phyloP scores from a whole-genome alignment of 1,284 basidiomycete species.

The Boletellus deceptivus region DNA sequence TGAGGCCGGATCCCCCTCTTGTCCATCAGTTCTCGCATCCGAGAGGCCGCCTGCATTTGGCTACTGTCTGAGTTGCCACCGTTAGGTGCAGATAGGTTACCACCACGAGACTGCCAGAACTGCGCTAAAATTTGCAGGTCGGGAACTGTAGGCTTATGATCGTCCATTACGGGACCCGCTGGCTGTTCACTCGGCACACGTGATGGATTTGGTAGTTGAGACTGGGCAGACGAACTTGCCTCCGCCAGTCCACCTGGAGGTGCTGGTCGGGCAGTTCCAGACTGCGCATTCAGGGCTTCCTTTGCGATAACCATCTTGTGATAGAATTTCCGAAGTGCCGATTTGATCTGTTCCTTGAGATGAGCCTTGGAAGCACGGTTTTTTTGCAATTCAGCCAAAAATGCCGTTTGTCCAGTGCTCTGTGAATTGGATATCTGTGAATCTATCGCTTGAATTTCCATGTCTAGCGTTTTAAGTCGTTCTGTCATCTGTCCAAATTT shows the following conservation, averaged over 20 bases:
- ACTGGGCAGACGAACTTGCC: slow-evolving; percentile 13
- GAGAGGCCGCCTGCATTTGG: slow-evolving; percentile 34
- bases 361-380: slow-evolving; percentile 2
- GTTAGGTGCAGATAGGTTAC: slow-evolving; percentile 7
- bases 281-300: slow-evolving; percentile 6
- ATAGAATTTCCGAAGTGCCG: slow-evolving; percentile 16
- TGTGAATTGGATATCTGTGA: slow-evolving; percentile 13
- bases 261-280: slow-evolving; percentile 2
- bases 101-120: slow-evolving; percentile 30
- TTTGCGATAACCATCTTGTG: slow-evolving; percentile 15
- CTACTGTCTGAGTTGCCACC: slow-evolving; percentile 3
- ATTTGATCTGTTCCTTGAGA: slow-evolving; percentile 15
- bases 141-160: slow-evolving; percentile 17
- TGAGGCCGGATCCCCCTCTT: slow-evolving; percentile 30
- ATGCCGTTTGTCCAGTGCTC: slow-evolving; percentile 16
- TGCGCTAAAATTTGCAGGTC: slow-evolving; percentile 25
- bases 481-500: slow-evolving; percentile 28
- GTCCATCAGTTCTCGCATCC: slow-evolving; percentile 54
- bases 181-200: slow-evolving; percentile 7
- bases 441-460: slow-evolving; percentile 9
- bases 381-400: slow-evolving; percentile 14
- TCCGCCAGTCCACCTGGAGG: slow-evolving; percentile 5
- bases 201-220: slow-evolving; percentile 6
- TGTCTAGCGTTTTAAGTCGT: slow-evolving; percentile 20
- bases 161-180: slow-evolving; percentile 14